phyloP scores from a whole-genome alignment of 257 asterid species.

The Rehmannia glutinosa region DNA sequence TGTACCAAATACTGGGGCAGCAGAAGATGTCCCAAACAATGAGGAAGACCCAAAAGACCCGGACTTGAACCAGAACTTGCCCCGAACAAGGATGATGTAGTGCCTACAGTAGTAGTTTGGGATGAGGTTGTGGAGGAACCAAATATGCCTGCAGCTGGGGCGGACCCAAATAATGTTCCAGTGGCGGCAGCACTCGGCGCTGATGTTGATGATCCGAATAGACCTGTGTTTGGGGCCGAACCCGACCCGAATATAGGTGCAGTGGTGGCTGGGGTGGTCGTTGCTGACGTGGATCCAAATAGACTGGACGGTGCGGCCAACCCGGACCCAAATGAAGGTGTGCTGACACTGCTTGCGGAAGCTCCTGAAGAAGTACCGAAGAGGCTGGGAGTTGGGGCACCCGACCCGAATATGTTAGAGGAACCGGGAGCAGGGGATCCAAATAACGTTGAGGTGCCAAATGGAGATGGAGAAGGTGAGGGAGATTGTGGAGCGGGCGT shows the following conservation, averaged over 20 bases:
- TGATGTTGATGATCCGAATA: constrained; percentile 10
- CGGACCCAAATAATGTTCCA: constrained; percentile 22
- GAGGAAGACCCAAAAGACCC: constrained; percentile 24
- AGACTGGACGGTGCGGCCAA: constrained; percentile 12
- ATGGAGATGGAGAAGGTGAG: constrained; percentile 34
- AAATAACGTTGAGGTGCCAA: constrained; percentile 27
- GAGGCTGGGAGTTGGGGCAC: constrained; percentile 32
- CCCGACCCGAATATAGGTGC: constrained; percentile 22
- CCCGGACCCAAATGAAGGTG: constrained; percentile 34
- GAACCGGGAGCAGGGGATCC: constrained; percentile 41
- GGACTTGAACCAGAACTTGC: constrained; percentile 29
- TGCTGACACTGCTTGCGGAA: constrained; percentile 24
- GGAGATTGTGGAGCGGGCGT: constrained; percentile 21
- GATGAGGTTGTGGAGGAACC: constrained; percentile 32
- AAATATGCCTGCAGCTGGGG: constrained; percentile 25
- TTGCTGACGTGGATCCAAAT: constrained; percentile 20
- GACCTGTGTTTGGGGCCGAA: neutral
- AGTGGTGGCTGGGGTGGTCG: constrained; percentile 10
- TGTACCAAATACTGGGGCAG: constrained; percentile 22
- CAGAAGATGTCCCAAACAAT: constrained; percentile 28
- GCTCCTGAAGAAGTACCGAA: constrained; percentile 40
- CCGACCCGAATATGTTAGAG: constrained; percentile 35
- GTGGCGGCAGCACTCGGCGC: constrained; percentile 14
- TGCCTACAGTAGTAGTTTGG: constrained; percentile 18
- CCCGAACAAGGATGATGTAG: constrained; percentile 33